phyloP scores from a whole-genome alignment of 495 filamentous ascomycete genomes.

The Hyaloscypha finlandica region DNA sequence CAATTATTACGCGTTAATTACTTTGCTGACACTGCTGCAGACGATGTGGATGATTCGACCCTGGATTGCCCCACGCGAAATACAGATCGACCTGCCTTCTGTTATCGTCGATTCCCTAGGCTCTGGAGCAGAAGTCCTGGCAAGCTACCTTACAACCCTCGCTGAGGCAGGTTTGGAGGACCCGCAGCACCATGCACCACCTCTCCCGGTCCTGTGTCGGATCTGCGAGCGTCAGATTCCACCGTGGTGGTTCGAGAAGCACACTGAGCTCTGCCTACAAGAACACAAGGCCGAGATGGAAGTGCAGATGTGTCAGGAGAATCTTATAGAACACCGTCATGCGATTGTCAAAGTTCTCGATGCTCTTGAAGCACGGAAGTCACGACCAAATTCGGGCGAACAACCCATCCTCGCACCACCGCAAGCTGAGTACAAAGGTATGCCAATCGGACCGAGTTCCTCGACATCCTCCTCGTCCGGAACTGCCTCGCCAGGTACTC shows the following conservation, averaged over 20 bases:
- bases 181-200: constrained; percentile 79
- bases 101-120: constrained; percentile 93
- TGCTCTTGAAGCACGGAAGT: constrained; percentile 79
- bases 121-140: constrained; percentile 91
- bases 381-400: constrained; percentile 63
- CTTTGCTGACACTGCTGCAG: constrained; percentile 48
- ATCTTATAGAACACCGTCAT: constrained; percentile 88
- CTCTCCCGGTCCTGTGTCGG: constrained; percentile 86
- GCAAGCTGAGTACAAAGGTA: constrained; percentile 85
- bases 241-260: constrained; percentile 99
- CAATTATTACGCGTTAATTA: not conserved
- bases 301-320: constrained; percentile 92
- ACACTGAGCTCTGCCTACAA: constrained; percentile 92
- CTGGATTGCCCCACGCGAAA: constrained; percentile 83
- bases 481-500: constrained; percentile 66
- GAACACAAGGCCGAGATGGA: constrained; percentile 98
- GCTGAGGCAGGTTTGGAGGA: constrained; percentile 86
- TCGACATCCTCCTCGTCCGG: constrained; percentile 64
- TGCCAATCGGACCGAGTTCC: constrained; percentile 79
- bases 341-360: constrained; percentile 96
- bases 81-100: constrained; percentile 90
- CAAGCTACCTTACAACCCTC: constrained; percentile 85
- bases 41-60: constrained; percentile 99
- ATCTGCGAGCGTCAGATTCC: constrained; percentile 97
- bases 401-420: constrained; percentile 47